These are phyloP conservation scores for Penicillium sp. DNA, from an alignment of 2,329 filamentous ascomycete species.

Conservation along the genomic window DNA sequence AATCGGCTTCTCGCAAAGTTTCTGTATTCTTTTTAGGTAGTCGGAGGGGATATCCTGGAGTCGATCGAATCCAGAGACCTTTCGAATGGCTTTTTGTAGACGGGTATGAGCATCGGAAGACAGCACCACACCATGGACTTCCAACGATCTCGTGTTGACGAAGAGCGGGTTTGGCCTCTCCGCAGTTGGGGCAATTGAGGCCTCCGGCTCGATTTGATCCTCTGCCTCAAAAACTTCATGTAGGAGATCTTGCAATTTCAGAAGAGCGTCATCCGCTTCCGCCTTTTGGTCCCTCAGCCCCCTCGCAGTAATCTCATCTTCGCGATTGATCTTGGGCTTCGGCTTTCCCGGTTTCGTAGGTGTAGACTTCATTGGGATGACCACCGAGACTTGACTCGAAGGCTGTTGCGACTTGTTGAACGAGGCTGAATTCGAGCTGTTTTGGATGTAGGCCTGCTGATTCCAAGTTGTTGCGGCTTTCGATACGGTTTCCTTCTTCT, in stretches of 20 bases:
- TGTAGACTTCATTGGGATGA: slow-evolving; percentile 50
- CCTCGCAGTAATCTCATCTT: slow-evolving; percentile 60
- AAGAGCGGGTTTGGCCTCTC: slow-evolving; percentile 58
- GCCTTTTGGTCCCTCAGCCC: slow-evolving; percentile 75
- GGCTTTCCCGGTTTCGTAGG: slow-evolving; percentile 36
- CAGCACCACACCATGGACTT: slow-evolving; percentile 54
- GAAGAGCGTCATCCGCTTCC: slow-evolving; percentile 72
- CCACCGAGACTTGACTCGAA: slow-evolving; percentile 45
- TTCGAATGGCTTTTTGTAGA: slow-evolving; percentile 72
- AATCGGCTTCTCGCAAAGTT: slow-evolving; percentile 74
- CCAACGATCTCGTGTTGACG: slow-evolving; percentile 33
- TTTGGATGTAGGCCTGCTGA: slow-evolving; percentile 23
- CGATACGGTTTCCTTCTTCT: slow-evolving; percentile 24
- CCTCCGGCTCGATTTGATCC: slow-evolving; percentile 64
- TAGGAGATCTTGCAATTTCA: slow-evolving; percentile 69
- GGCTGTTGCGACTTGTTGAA: slow-evolving; percentile 21
- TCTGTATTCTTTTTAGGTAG: slow-evolving; percentile 72
- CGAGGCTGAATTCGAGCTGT: slow-evolving; percentile 50
- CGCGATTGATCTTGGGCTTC: slow-evolving; percentile 58
- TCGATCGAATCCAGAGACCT: slow-evolving; percentile 68
- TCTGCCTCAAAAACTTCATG: slow-evolving; percentile 76
- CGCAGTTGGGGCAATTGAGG: slow-evolving; percentile 37
- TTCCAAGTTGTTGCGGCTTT: slow-evolving; percentile 25
- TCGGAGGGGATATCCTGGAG: slow-evolving; percentile 74
- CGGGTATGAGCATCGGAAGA: slow-evolving; percentile 67